Percentiles rank a stretch among this genome's conserved stretches.
Conservation (phyloP, 495 filamentous ascomycete species). For the Penicillium canariense region DNA sequence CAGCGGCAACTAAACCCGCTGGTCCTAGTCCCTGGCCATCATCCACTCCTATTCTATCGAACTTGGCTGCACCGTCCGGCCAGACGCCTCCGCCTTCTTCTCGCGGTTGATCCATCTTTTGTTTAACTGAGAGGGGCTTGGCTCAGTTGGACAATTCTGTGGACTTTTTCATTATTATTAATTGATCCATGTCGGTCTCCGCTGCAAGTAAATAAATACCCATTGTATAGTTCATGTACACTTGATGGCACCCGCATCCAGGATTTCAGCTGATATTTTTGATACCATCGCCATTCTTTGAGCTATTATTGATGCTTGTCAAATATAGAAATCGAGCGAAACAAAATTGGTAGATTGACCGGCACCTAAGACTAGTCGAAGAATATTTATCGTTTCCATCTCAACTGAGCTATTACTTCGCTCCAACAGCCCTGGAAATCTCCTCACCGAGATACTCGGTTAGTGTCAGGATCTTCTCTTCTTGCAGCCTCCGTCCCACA, state of each 20-base stretch:
- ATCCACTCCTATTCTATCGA: conserved; percentile 26
- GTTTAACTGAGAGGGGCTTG: background rate
- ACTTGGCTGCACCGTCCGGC: conserved; percentile 23
- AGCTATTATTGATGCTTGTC: too few species aligned
- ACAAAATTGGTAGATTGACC: too few species aligned
- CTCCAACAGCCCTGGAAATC: conserved; percentile 11
- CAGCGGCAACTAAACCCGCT: conserved; percentile 8
- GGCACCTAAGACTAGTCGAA: too few species aligned
- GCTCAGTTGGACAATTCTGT: too few species aligned
- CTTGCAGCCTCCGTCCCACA: conserved; percentile 48
- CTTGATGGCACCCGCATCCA: too few species aligned
- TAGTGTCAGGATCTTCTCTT: conserved; percentile 51
- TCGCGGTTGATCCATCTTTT: conserved; percentile 1
- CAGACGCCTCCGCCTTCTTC: conserved; percentile 28
- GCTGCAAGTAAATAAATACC: too few species aligned
- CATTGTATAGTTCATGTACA: too few species aligned
- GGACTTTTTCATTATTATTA: too few species aligned
- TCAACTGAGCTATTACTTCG: background rate
- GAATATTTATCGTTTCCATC: background rate
- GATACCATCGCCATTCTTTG: too few species aligned
- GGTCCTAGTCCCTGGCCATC: conserved; percentile 16
- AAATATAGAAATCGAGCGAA: too few species aligned
- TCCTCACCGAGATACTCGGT: conserved; percentile 37
- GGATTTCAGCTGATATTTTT: too few species aligned
- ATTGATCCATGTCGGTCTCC: too few species aligned